A percentile compares a stretch with the other conserved stretches of the same genome.
Evolutionary conservation across 2,329 filamentous ascomycete genomes (phyloP).

Genomic region (Chrysoporthe cubensis): DNA sequence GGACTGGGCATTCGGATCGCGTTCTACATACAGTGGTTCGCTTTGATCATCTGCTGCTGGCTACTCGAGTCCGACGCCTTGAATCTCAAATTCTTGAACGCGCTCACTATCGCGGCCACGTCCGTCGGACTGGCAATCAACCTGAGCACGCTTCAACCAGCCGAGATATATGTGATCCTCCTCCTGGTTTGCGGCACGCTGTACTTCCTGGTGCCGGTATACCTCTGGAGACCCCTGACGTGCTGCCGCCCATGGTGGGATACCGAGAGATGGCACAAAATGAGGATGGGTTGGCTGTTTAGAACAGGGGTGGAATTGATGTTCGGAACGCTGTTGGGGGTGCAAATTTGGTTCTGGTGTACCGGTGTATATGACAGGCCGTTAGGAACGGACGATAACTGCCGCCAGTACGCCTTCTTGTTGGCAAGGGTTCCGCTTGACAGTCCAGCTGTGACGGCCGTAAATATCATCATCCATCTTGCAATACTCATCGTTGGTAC

Average conservation of each 20-base stretch:
- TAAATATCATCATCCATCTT: constrained; percentile 29
- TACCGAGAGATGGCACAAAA: constrained; percentile 29
- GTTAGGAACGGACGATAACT: background rate
- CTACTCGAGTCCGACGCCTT: constrained; percentile 21
- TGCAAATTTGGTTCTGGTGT: constrained; percentile 34
- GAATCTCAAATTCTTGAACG: constrained; percentile 25
- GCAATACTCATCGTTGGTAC: constrained; percentile 28
- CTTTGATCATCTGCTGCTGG: constrained; percentile 26
- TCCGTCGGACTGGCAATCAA: constrained; percentile 22
- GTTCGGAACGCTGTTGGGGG: constrained; percentile 25
- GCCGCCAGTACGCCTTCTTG: constrained; percentile 30
- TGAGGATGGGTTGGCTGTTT: constrained; percentile 20
- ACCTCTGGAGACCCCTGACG: constrained; percentile 31
- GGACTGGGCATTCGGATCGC: constrained; percentile 26
- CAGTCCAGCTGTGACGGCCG: constrained; percentile 24
- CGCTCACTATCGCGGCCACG: constrained; percentile 25
- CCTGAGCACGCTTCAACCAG: constrained; percentile 15
- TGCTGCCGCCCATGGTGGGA: constrained; percentile 33
- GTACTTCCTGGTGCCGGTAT: constrained; percentile 30
- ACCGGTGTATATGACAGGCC: constrained; percentile 27
- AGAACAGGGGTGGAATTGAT: constrained; percentile 19
- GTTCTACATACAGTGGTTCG: constrained; percentile 30
- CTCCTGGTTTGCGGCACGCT: constrained; percentile 29
- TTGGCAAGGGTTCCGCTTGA: constrained; percentile 27
- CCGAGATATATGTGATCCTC: constrained; percentile 32